Base-by-base conservation (phyloP, 106 monocot species). In the Allium sativum region DNA sequence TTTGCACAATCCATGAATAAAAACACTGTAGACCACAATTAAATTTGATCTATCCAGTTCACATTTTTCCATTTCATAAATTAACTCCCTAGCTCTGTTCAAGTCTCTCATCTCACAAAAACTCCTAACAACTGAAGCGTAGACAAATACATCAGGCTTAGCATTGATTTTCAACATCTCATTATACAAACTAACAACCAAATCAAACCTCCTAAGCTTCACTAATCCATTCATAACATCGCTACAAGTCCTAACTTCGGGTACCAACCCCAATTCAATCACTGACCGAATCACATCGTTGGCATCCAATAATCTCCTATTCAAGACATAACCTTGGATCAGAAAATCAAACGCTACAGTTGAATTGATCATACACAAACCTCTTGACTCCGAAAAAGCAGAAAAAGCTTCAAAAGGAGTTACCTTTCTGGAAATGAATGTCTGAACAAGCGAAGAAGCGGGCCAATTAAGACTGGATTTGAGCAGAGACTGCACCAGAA, bases 1-100 rank as follows among this genome's bases (percentile, higher is more conserved):
- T 81, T 76, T 96, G 68, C 95, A 96, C 48, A 96, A 68, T 20
- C 90, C 95, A 69, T 90, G 87, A n/a, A 96, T 76, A 45, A 90
- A 63, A 41, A 82, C 74, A 70, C 90, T 96, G 61, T 96, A 90
- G 0, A 78, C 66, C 2, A 82, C 75, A 57, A 82, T 73, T 31
- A 31, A 31, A 18, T 65, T 82, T 14, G 68, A 72, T 42, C 64
- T 64, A 61, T 58, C 45, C 15, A 70, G 14, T 16, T 59, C 68
- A 42, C 61, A 48, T 7, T 31, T 58, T 64, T 88, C 93, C 80
- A 85, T 85, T 43, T 51, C 52, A 10, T 5, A 56, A 47, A 93
- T 50, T 17, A 76, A 16, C 40, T 77, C 75, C 59, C 74, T 66
- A 4, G 87, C 95, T 53, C 64, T 65, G 18, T 42, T 56, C 40